Evolutionary conservation across 805 yeast genomes (phyloP).

Genomic region (Komagataella pastoris): DNA sequence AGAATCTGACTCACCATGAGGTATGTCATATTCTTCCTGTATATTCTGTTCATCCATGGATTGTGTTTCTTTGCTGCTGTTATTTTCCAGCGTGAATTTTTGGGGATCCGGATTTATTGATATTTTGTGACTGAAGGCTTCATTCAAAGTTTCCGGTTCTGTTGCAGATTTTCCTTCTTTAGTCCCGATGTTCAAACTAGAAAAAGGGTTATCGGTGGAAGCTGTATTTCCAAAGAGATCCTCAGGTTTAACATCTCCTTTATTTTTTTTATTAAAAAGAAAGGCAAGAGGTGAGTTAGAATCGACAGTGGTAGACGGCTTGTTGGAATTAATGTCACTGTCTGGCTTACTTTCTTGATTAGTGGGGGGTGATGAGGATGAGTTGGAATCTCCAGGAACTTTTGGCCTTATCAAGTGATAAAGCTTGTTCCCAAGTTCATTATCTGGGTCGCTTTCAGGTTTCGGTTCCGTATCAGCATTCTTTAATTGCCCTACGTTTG

Average conservation of each 20-base stretch:
- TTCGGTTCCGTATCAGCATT: neutral
- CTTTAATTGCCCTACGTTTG: neutral
- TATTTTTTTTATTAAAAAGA: too few relatives aligned
- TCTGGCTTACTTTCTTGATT: neutral
- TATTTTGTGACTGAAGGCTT: neutral
- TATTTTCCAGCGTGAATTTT: neutral
- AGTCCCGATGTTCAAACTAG: conserved; percentile 1
- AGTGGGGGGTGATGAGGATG: neutral
- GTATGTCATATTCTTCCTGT: conserved; percentile 6
- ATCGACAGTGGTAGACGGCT: too few relatives aligned
- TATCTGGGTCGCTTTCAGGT: too few relatives aligned
- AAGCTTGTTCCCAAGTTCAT: too few relatives aligned
- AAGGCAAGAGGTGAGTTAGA: too few relatives aligned
- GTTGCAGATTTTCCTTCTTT: neutral
- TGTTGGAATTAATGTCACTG: neutral
- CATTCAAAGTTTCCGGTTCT: neutral
- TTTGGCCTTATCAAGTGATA: neutral
- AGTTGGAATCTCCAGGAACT: neutral
- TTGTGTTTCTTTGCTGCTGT: neutral
- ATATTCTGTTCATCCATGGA: conserved; percentile 3
- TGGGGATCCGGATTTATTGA: conserved; percentile 2
- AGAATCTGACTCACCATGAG: conserved; percentile 6
- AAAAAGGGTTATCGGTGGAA: neutral
- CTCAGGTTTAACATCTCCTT: too few relatives aligned
- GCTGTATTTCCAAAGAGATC: neutral